These are phyloP conservation scores for Dictyostelium brefeldianum DNA, from an alignment of 78 protist species.

Conservation along the genomic window DNA sequence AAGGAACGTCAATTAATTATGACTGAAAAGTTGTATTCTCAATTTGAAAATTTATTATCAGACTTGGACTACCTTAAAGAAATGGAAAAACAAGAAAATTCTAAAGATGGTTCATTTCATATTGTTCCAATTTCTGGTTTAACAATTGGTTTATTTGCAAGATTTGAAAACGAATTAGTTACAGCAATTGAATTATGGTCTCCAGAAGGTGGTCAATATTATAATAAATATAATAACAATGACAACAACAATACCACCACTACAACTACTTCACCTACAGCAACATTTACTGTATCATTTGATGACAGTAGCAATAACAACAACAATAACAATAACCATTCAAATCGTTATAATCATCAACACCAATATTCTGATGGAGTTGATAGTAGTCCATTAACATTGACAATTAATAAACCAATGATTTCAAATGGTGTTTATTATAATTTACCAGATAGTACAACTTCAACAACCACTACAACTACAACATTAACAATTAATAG, in stretches of 20 bases:
- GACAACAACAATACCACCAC: background rate
- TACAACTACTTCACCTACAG: background rate
- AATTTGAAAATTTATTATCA: conserved; percentile 38
- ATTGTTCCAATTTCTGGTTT: conserved; percentile 81
- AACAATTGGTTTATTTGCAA: conserved; percentile 48
- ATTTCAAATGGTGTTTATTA: background rate
- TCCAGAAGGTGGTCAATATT: conserved; percentile 7
- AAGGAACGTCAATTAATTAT: background rate
- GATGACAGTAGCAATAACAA: background rate
- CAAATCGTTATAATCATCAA: background rate
- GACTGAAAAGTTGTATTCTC: background rate
- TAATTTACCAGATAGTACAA: background rate
- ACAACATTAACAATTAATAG: background rate
- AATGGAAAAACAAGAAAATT: conserved; percentile 20
- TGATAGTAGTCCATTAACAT: background rate
- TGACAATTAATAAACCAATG: background rate
- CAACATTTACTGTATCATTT: background rate
- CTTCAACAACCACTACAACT: background rate
- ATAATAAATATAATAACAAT: background rate
- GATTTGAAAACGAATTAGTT: conserved; percentile 73
- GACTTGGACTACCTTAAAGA: conserved; percentile 44
- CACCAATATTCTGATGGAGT: background rate
- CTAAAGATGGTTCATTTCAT: conserved; percentile 22
- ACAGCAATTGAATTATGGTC: conserved; percentile 76
- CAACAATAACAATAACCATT: background rate